Evolutionary conservation across 2,329 filamentous ascomycete genomes (phyloP), one percentile per base, ranked within the genome.

Genomic region (Aureobasidium melanogenum): DNA sequence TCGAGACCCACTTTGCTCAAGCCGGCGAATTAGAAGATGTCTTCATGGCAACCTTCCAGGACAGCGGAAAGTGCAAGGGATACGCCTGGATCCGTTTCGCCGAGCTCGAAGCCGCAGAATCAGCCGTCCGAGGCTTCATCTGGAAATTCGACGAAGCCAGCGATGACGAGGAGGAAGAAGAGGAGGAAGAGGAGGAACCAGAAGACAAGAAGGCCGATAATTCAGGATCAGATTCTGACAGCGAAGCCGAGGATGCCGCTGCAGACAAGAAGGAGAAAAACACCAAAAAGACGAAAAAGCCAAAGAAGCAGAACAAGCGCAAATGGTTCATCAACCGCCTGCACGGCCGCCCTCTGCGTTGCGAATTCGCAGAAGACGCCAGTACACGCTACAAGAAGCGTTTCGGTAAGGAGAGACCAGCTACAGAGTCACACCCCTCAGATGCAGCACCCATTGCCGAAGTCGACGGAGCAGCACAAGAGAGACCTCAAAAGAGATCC

Each of bases 1-100:
- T 99, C 54, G 80, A 85, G 66, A 81, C 86, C 65, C 90, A 96
- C 71, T 97, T 96, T 73, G 82, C 82, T 52, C 89, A 87, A 72
- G 97, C 93, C 71, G 94, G 94, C 55, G 81, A 87, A 64, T 84
- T 97, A 64, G 84, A 87, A 58, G 89, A 89, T 77, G 83, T 91
- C 65, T 93, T 96, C 76, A 80, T 97, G 66, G 94, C 94, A 2
- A 96, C 92, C 0, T 99, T 99, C 71, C 90, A 97, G 74, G 95
- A 99, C 73, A 88, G 88, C 22, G 94, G 94, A 46, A 99, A 97
- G 77, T 99, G 94, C 79, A 97, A 97, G 77, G 95, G 94, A 19
- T 99, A 88, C 76, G 94, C 88, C 6, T 99, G 94, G 92, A 85
- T 99, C 64, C 89, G 89, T 64, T 99, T 97, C 75, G 86, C 87